Evolutionary conservation across 495 filamentous ascomycete genomes (phyloP), one percentile per base, ranked within the genome.

Genomic region (Tirmania nivea): DNA sequence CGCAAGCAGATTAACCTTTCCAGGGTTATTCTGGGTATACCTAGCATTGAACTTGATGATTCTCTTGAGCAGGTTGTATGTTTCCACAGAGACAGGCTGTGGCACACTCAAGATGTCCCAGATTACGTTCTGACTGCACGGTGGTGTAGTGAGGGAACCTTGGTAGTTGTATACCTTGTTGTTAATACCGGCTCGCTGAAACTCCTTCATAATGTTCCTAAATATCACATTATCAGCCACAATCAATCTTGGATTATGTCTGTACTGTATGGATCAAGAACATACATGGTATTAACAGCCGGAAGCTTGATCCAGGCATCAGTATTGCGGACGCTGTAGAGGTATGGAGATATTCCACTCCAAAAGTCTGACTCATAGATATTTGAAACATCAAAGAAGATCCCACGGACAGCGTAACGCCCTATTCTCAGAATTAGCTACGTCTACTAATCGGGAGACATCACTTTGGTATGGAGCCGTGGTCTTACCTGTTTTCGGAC

Each of bases 121-220:
- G 34, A 58, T 64, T 49, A 83, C 71, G 16, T 67, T 69, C 64
- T 84, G 77, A 10, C 68, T 68, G 70, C 80, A 84, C 1, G 80
- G 80, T 20, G 80, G 80, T 3, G 79, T 83, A 35, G 80, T 84
- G 19, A 84, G 69, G 0, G 76, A 79, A 48, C 80, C 80, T 0
- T 66, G 64, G 66, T 82, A 82, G 34, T 68, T 66, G 60, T 67
- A 55, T 6, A 61, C 21, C 1, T 14, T 14, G n/a, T 52, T 31
- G 39, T 45, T 45, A 4, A 45, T 45, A 8, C 39, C 39, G 8
- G 12, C 14, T 35, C n/a, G 50, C 16, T 48, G 10, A 11, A 52
- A 39, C 14, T 37, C 8, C 1, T 56, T 45, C 12, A n/a, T 55
- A 53, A 63, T 56, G 6, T 50, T 17, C 1, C 60, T 63, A 34